Evolutionary conservation across 2,329 filamentous ascomycete genomes (phyloP), one percentile per base, ranked within the genome.

Genomic region (Aspergillus ruber): DNA sequence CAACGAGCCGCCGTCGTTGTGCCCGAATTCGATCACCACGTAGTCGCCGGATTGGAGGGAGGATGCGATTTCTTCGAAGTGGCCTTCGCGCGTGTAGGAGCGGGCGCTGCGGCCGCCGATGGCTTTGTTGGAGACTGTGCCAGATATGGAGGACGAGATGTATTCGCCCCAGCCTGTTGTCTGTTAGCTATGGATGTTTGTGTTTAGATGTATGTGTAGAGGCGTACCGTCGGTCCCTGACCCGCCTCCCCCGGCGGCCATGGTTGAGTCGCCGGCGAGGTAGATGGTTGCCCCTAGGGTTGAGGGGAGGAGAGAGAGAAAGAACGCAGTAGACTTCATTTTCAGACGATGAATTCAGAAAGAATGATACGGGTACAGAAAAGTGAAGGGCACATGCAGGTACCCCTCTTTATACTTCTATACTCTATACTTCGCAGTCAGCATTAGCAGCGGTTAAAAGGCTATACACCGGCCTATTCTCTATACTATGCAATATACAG

Each of bases 11-110:
- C 82, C 84, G 55, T 87, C 84, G 56, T 88, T 88, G 70, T 87
- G 84, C 0, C 84, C 84, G 57, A 87, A 85, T 57, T 86, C 83
- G 45, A 87, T 85, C 45, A 86, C 72, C 1, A 86, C 82, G 64
- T 80, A 83, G 64, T 87, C 84, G 27, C 80, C 81, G 1, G 71
- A 47, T 58, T 76, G 55, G 20, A 86, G 70, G 2, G 71, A 58
- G 27, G 73, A 65, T 42, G 77, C 75, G 45, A 87, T 77, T 0
- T 71, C 72, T 13, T 74, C 65, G 68, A 87, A 88, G 12, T 80
- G 80, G 7, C 79, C 80, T 66, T 88, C 84, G 42, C 80, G 76
- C 1, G 78, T 83, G 67, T 76, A 88, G 18, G 81, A 85, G 42
- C 84, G 77, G 1, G 84, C 82, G 21, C 78, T 83, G 43, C 83